Conservation (phyloP, 495 filamentous ascomycete genomes). For the Bombardia bombarda region DNA sequence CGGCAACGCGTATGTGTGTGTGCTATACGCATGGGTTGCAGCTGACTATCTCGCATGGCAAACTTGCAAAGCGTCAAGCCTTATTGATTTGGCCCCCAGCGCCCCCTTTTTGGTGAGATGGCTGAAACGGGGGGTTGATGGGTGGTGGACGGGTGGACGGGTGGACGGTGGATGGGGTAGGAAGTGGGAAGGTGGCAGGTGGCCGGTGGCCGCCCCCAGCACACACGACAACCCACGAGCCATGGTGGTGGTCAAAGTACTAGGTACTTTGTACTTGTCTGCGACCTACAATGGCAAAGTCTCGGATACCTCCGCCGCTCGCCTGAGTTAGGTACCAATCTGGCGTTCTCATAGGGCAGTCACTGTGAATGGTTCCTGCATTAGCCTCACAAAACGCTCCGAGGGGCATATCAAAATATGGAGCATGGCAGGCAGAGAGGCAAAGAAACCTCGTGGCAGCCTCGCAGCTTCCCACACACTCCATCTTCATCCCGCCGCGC, state of each 20-base stretch:
- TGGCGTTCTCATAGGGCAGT: neutral
- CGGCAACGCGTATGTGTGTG: too few species aligned
- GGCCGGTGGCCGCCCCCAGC: too few species aligned
- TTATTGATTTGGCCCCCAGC: too few species aligned
- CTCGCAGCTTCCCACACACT: slow-evolving; percentile 4
- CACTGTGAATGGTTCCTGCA: slow-evolving; percentile 9
- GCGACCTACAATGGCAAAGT: neutral
- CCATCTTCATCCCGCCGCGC: neutral
- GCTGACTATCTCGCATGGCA: too few species aligned
- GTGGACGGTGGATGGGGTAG: too few species aligned
- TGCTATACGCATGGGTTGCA: too few species aligned
- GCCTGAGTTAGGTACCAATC: slow-evolving; percentile 1
- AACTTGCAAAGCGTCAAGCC: too few species aligned
- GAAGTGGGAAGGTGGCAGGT: too few species aligned
- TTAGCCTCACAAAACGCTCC: slow-evolving; percentile 7
- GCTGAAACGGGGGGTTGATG: too few species aligned
- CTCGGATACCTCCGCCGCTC: slow-evolving; percentile 7
- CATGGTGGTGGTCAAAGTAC: neutral
- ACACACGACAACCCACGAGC: too few species aligned
- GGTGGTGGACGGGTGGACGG: too few species aligned
- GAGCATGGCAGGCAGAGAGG: neutral
- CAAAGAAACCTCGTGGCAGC: neutral
- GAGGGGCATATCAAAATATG: neutral
- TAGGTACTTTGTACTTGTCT: slow-evolving; percentile 1
- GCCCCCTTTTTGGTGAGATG: too few species aligned